Conservation (phyloP, 495 filamentous ascomycete genomes). For the Hypoxylon fuscum region DNA sequence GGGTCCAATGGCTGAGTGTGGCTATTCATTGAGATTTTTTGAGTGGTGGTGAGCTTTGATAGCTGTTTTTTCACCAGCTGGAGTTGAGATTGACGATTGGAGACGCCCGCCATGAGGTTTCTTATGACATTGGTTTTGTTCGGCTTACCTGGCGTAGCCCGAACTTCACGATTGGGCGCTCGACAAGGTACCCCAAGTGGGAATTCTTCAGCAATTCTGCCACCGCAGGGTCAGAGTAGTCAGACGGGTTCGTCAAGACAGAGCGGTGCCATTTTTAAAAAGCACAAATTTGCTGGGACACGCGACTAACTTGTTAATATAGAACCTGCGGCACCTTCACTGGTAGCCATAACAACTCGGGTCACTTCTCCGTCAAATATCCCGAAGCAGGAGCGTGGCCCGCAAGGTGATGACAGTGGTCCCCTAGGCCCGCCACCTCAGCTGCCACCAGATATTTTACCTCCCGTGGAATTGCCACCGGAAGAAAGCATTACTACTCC, state of each 20-base stretch:
- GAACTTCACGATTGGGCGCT: constrained; percentile 22
- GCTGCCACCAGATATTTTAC: constrained; percentile 18
- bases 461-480: constrained; percentile 9
- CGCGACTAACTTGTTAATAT: constrained; percentile 19
- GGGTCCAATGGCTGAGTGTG: constrained; percentile 31
- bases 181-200: constrained; percentile 36
- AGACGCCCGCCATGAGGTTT: constrained; percentile 32
- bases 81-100: constrained; percentile 21
- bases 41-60: constrained; percentile 21
- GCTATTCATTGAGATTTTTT: constrained; percentile 15
- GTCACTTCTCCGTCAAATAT: constrained; percentile 17
- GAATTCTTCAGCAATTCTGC: constrained; percentile 28
- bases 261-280: constrained; percentile 8
- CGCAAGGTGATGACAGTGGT: constrained; percentile 18
- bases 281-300: background rate
- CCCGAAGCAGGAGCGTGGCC: constrained; percentile 30
- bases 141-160: constrained; percentile 39
- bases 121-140: constrained; percentile 20
- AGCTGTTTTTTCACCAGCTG: constrained; percentile 20
- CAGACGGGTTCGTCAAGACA: constrained; percentile 32
- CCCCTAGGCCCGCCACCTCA: constrained; percentile 20
- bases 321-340: constrained; percentile 33
- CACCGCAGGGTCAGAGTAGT: constrained; percentile 17
- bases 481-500: constrained; percentile 10
- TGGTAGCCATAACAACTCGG: constrained; percentile 27